These are phyloP conservation scores for Chaetomium sp. DNA, from an alignment of 2,329 filamentous ascomycete species.

Conservation along the genomic window DNA sequence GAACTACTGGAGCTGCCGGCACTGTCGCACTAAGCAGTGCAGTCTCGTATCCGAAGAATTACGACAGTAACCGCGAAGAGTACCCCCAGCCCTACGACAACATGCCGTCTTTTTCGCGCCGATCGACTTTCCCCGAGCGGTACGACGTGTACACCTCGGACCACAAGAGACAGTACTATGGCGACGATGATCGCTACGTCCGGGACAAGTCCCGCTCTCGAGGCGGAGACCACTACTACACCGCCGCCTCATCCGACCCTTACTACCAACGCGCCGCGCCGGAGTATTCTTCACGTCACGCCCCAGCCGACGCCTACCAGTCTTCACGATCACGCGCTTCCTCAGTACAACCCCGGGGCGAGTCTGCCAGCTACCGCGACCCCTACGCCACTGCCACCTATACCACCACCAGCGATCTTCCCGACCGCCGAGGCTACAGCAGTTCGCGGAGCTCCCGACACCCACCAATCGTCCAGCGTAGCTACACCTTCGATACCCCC, in stretches of 20 bases:
- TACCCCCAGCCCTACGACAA: slow-evolving; percentile 36
- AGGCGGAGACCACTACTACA: slow-evolving; percentile 34
- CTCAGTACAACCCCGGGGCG: slow-evolving; percentile 36
- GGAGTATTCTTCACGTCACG: slow-evolving; percentile 33
- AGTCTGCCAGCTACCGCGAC: slow-evolving; percentile 30
- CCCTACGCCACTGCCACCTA: slow-evolving; percentile 34
- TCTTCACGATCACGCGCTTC: slow-evolving; percentile 33
- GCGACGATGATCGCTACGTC: slow-evolving; percentile 26
- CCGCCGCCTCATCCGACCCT: slow-evolving; percentile 28
- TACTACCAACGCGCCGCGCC: slow-evolving; percentile 33
- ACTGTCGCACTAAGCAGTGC: slow-evolving; percentile 61
- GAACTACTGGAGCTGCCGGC: slow-evolving; percentile 25
- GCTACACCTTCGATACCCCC: slow-evolving; percentile 28
- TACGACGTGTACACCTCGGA: slow-evolving; percentile 25
- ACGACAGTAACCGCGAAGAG: slow-evolving; percentile 39
- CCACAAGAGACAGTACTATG: slow-evolving; percentile 19
- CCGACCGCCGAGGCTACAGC: slow-evolving; percentile 37
- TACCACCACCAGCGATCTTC: neutral
- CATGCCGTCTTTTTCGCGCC: slow-evolving; percentile 34
- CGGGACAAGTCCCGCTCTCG: slow-evolving; percentile 31
- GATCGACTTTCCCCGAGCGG: slow-evolving; percentile 40
- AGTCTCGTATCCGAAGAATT: slow-evolving; percentile 65
- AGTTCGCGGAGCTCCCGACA: slow-evolving; percentile 29
- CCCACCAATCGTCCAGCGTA: slow-evolving; percentile 26
- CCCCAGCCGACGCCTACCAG: slow-evolving; percentile 29